Evolutionary conservation across 306 rosid genomes (phyloP).

Genomic region (Pterocarpus macrocarpus): DNA sequence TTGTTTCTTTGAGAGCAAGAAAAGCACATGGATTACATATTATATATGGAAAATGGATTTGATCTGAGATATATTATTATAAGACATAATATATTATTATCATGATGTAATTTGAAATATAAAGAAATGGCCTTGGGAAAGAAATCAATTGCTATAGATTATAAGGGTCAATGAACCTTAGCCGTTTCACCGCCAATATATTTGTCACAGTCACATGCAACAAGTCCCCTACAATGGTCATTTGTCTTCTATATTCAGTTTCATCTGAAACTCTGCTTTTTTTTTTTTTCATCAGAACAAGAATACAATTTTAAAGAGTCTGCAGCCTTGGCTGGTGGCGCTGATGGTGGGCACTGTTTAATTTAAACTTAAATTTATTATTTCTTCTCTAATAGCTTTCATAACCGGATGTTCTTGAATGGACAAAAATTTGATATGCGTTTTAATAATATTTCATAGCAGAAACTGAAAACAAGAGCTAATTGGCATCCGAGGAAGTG

Average conservation of each 20-base stretch:
- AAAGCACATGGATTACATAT: slow-evolving; percentile 3
- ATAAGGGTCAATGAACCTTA: slow-evolving; percentile 47
- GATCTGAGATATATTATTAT: slow-evolving; percentile 34
- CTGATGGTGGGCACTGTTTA: slow-evolving; percentile 28
- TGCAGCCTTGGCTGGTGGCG: slow-evolving; percentile 20
- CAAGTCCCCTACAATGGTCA: slow-evolving; percentile 22
- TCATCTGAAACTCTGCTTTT: slow-evolving; percentile 9
- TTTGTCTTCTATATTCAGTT: slow-evolving; percentile 32
- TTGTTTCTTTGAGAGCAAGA: slow-evolving; percentile 29
- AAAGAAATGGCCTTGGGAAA: slow-evolving; percentile 38
- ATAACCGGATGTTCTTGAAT: not conserved
- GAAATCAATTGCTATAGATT: slow-evolving; percentile 13
- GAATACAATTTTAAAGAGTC: not conserved
- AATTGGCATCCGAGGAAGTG: not conserved
- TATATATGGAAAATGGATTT: slow-evolving; percentile 1
- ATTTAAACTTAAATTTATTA: not conserved
- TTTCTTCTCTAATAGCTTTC: not conserved
- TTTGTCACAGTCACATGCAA: slow-evolving; percentile 53
- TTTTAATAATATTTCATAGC: not conserved
- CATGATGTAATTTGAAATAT: not conserved
- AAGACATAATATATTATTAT: not conserved
- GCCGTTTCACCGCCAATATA: slow-evolving; percentile 37
- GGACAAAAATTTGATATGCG: not conserved
- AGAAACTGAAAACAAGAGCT: not conserved
- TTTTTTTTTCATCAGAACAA: not conserved